These are phyloP conservation scores for Candida orba DNA, from an alignment of 805 yeast species.

Conservation along the genomic window DNA sequence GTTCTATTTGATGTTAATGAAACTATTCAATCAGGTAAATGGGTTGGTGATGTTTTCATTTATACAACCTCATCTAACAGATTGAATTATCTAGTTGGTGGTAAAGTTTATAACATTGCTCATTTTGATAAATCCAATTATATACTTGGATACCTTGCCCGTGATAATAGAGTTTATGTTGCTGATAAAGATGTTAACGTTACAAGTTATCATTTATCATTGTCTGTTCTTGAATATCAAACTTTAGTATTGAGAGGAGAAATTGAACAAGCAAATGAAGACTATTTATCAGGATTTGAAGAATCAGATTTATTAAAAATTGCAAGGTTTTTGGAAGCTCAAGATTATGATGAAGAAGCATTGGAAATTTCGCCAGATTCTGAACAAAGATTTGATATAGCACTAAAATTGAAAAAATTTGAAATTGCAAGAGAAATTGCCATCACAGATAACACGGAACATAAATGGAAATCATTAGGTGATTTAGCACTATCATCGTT, in stretches of 20 bases:
- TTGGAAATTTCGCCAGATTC: constrained; percentile 73
- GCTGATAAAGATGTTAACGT: constrained; percentile 87
- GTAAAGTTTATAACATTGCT: constrained; percentile 82
- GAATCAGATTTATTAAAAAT: constrained; percentile 66
- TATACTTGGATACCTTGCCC: constrained; percentile 80
- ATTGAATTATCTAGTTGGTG: constrained; percentile 91
- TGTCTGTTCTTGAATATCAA: constrained; percentile 89
- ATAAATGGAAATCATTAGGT: constrained; percentile 89
- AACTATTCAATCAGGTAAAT: constrained; percentile 77
- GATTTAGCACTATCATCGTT: constrained; percentile 75
- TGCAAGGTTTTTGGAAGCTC: constrained; percentile 89
- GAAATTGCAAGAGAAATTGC: constrained; percentile 66
- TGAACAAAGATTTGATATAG: constrained; percentile 89
- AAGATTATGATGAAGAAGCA: constrained; percentile 82
- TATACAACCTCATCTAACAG: constrained; percentile 85
- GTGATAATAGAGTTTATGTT: constrained; percentile 84
- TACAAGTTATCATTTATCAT: constrained; percentile 70
- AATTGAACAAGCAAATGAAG: constrained; percentile 67
- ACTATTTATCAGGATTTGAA: constrained; percentile 51
- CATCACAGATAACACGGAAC: constrained; percentile 42
- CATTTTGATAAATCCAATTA: constrained; percentile 88
- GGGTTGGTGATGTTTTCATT: constrained; percentile 96
- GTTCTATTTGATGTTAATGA: constrained; percentile 80
- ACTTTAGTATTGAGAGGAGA: constrained; percentile 94
- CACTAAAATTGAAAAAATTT: constrained; percentile 69